Conservation (phyloP, 192 early-diverging fungal species). For the Linnemannia elongata region DNA sequence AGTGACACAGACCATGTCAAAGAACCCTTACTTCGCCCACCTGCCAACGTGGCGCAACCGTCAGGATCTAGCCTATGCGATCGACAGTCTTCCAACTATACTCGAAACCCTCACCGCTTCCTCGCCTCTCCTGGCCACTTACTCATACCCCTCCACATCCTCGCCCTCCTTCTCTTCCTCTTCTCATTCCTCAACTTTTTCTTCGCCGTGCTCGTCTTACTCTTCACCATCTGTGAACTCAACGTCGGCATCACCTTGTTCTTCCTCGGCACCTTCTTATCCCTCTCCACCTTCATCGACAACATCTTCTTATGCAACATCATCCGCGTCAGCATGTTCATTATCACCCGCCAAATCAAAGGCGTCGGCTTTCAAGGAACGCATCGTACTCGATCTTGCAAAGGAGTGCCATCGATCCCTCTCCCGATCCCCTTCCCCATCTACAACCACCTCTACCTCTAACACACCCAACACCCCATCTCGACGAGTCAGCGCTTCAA, state of each 20-base stretch:
- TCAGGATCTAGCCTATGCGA: constrained; percentile 50
- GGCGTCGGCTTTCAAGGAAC: constrained; percentile 27
- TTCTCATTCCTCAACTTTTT: constrained; percentile 7
- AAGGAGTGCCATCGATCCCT: constrained; percentile 26
- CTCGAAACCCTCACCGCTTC: constrained; percentile 35
- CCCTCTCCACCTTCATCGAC: not conserved
- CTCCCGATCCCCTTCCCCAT: not conserved
- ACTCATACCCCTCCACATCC: constrained; percentile 14
- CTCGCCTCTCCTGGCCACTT: constrained; percentile 29
- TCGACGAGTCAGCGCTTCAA: not conserved
- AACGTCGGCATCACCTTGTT: not conserved
- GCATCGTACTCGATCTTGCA: constrained; percentile 42
- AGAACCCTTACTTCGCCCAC: constrained; percentile 52
- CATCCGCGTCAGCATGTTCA: not conserved
- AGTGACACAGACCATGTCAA: constrained; percentile 36
- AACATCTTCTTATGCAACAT: not conserved
- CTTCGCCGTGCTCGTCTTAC: constrained; percentile 5
- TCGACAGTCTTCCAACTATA: constrained; percentile 38
- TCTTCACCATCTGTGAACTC: not conserved
- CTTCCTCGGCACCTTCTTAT: not conserved
- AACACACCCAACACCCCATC: not conserved
- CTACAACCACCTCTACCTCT: not conserved
- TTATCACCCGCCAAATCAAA: constrained; percentile 4
- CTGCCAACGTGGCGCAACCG: constrained; percentile 55
- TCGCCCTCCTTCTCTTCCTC: not conserved